Percentiles rank a stretch among this genome's conserved stretches.
Conservation (phyloP, 169 alveolate species). For the Eimeria tenella region DNA sequence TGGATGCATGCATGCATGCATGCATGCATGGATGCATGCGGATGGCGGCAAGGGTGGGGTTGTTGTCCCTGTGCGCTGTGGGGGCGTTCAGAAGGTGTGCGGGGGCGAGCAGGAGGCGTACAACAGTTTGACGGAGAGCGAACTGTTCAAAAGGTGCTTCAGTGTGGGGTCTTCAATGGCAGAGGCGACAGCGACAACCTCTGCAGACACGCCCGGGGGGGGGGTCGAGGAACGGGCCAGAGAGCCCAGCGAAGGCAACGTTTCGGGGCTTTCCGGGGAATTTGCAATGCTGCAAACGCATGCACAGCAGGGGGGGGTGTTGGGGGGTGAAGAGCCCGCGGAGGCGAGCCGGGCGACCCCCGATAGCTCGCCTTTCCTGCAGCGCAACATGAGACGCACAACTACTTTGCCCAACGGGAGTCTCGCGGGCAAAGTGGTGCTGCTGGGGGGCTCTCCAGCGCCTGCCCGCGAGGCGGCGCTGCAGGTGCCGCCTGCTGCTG, state of each 20-base stretch:
- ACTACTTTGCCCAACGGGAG: not conserved
- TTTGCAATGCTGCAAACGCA: constrained; percentile 8
- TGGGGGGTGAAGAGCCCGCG: not conserved
- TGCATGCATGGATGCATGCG: too few relatives aligned
- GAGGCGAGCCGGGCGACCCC: not conserved
- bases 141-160: not conserved
- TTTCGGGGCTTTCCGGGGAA: not conserved
- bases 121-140: not conserved
- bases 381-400: not conserved
- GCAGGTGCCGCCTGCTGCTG: not conserved
- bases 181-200: not conserved
- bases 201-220: not conserved
- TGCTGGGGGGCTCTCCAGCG: not conserved
- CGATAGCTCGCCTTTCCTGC: not conserved
- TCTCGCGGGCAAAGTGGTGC: not conserved
- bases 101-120: not conserved
- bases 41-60: too few relatives aligned
- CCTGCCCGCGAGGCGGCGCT: not conserved
- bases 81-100: not conserved
- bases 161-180: not conserved
- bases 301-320: not conserved
- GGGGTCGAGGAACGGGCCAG: not conserved
- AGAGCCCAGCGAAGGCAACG: not conserved
- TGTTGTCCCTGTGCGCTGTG: too few relatives aligned
- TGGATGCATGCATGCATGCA: not conserved